A percentile compares a stretch with the other conserved stretches of the same genome.
phyloP scores from a whole-genome alignment of 2,329 filamentous ascomycete genomes.

The Cladophialophora bantiana region DNA sequence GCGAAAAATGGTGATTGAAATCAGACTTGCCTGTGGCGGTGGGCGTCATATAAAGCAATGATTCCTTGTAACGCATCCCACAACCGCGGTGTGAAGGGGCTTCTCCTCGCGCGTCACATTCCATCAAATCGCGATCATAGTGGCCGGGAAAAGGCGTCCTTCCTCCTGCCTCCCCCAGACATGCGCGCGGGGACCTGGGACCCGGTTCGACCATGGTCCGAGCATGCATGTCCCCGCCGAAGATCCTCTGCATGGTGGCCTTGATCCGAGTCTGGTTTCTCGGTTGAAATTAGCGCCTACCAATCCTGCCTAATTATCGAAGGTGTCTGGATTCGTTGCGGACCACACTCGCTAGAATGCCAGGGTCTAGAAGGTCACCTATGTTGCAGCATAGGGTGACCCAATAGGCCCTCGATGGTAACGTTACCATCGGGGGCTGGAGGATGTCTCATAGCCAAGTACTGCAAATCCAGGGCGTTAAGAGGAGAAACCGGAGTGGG shows the following conservation, averaged over 20 bases:
- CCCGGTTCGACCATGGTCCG: slow-evolving; percentile 8
- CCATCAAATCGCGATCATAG: background rate
- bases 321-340: background rate
- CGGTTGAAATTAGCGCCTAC: background rate
- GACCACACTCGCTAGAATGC: background rate
- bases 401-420: slow-evolving; percentile 23
- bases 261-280: background rate
- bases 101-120: background rate
- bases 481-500: slow-evolving; percentile 32
- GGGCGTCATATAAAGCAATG: slow-evolving; percentile 5
- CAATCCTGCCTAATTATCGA: background rate
- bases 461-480: slow-evolving; percentile 27
- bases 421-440: slow-evolving; percentile 10
- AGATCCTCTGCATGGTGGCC: background rate
- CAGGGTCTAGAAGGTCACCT: background rate
- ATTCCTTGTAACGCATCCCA: slow-evolving; percentile 3
- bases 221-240: background rate
- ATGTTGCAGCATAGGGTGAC: slow-evolving; percentile 28
- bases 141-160: background rate
- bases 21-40: slow-evolving; percentile 10
- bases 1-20: slow-evolving; percentile 17
- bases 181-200: background rate
- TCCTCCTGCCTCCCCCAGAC: slow-evolving; percentile 1
- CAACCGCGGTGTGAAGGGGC: background rate
- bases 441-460: slow-evolving; percentile 20